Percentiles rank a stretch among this genome's conserved stretches.
Conservation (phyloP, 2,329 filamentous ascomycete species). For the Neonectria ditissima region DNA sequence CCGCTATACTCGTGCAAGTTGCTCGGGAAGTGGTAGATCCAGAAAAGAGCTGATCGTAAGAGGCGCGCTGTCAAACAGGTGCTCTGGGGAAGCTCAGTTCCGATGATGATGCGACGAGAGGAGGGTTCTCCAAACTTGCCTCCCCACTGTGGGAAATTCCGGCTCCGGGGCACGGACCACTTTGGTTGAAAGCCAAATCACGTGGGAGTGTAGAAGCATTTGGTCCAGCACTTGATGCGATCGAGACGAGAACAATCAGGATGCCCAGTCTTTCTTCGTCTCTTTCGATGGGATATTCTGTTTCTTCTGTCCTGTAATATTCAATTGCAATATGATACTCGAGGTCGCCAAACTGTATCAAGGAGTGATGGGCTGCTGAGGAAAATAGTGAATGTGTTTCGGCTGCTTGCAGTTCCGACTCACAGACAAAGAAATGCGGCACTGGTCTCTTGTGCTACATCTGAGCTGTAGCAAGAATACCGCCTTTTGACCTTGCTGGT, state of each 20-base stretch:
- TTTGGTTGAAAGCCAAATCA: conserved; percentile 6
- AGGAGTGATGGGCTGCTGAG: background rate
- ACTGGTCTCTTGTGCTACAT: background rate
- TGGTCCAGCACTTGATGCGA: no score
- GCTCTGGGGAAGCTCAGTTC: conserved; percentile 43
- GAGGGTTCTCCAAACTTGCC: conserved; percentile 40
- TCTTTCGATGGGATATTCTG: background rate
- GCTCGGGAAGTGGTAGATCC: conserved; percentile 21
- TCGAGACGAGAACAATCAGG: background rate
- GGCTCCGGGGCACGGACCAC: conserved; percentile 30
- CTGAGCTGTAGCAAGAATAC: background rate
- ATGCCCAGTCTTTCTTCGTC: background rate
- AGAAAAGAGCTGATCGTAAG: conserved; percentile 29
- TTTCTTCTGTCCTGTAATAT: background rate
- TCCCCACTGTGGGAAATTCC: conserved; percentile 41
- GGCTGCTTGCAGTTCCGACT: background rate
- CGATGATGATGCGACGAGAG: conserved; percentile 47
- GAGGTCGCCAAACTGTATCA: no score
- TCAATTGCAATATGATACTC: background rate
- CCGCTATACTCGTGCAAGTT: conserved; percentile 26
- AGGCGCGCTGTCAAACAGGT: conserved; percentile 36
- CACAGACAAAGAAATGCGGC: background rate
- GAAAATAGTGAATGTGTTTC: background rate
- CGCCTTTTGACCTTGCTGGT: background rate
- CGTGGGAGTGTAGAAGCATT: conserved; percentile 10